phyloP scores from a whole-genome alignment of 805 yeast genomes.

The Monosporozyma servazzii region DNA sequence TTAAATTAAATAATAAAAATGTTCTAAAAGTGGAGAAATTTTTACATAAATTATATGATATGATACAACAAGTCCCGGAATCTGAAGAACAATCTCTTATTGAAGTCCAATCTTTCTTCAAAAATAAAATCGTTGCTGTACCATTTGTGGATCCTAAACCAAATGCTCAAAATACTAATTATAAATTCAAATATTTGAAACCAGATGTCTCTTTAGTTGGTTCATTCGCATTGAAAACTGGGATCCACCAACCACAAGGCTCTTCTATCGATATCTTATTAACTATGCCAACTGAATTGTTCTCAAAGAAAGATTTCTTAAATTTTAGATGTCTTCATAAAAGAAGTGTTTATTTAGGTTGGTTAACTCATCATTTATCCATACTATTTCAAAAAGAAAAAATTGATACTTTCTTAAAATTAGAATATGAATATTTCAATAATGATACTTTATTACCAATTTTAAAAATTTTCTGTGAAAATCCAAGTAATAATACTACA shows the following conservation, averaged over 20 bases:
- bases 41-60: conserved; percentile 60
- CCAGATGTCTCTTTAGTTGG: conserved; percentile 82
- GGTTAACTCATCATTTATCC: conserved; percentile 57
- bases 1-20: conserved; percentile 62
- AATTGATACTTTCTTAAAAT: conserved; percentile 35
- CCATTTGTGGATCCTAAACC: conserved; percentile 94
- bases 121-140: conserved; percentile 45
- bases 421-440: conserved; percentile 62
- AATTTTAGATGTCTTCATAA: conserved; percentile 87
- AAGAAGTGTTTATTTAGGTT: conserved; percentile 79
- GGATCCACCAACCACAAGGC: conserved; percentile 55
- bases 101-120: conserved; percentile 50
- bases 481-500: conserved; percentile 3
- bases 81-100: conserved; percentile 41
- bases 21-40: conserved; percentile 61
- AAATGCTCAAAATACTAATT: conserved; percentile 44
- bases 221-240: conserved; percentile 80
- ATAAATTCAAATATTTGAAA: conserved; percentile 55
- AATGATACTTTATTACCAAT: conserved; percentile 75
- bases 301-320: conserved; percentile 81
- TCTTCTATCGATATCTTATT: conserved; percentile 69
- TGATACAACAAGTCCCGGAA: conserved; percentile 57
- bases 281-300: conserved; percentile 67
- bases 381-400: conserved; percentile 44
- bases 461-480: conserved; percentile 46